phyloP scores from a whole-genome alignment of 768 basidiomycete species.

The Podaxis rugospora region DNA sequence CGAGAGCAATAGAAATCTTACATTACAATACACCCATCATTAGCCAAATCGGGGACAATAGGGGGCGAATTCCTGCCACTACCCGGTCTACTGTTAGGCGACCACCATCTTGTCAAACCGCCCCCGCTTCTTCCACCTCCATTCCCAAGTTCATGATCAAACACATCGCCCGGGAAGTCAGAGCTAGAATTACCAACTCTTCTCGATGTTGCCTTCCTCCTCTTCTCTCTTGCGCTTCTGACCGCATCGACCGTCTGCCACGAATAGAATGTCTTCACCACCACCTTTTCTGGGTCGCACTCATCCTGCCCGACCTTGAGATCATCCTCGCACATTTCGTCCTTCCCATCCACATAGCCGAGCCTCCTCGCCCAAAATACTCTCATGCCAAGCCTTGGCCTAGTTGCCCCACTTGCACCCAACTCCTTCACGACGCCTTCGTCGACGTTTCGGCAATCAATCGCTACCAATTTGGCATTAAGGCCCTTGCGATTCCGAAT shows the following conservation, averaged over 20 bases:
- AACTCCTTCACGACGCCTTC: constrained; percentile 64
- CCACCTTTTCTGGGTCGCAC: constrained; percentile 67
- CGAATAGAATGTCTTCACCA: constrained; percentile 80
- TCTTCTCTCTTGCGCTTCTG: constrained; percentile 58
- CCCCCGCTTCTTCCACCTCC: constrained; percentile 17
- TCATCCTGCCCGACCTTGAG: constrained; percentile 75
- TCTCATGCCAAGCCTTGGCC: constrained; percentile 73
- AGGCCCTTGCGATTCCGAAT: constrained; percentile 39
- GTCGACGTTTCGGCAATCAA: constrained; percentile 72
- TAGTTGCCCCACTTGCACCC: constrained; percentile 34
- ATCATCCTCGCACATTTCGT: constrained; percentile 51
- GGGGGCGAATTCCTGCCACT: constrained; percentile 50
- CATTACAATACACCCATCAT: constrained; percentile 69
- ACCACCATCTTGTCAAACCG: constrained; percentile 45
- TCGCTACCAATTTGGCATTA: constrained; percentile 58
- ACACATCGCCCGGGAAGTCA: constrained; percentile 17
- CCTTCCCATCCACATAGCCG: constrained; percentile 65
- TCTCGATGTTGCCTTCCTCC: constrained; percentile 46
- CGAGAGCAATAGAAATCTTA: constrained; percentile 27
- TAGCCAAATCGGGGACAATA: constrained; percentile 39
- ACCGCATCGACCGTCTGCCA: constrained; percentile 87
- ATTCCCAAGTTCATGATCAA: constrained; percentile 28
- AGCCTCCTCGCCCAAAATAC: constrained; percentile 69
- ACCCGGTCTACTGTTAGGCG: constrained; percentile 41
- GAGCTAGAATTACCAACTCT: constrained; percentile 36